These are phyloP conservation scores for Comarum palustre DNA, from an alignment of 306 rosid species.

Conservation along the genomic window DNA sequence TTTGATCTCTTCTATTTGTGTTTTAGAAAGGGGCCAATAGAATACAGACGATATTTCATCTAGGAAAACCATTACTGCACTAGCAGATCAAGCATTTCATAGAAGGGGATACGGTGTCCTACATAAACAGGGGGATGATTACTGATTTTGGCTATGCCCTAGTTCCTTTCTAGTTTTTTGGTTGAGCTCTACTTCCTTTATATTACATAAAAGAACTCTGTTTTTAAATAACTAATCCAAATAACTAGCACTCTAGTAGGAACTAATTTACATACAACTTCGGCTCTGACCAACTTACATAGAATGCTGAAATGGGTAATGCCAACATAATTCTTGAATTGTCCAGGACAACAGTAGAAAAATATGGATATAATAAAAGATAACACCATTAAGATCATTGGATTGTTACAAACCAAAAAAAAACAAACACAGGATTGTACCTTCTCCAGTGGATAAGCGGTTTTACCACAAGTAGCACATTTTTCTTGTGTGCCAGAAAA, in stretches of 20 bases:
- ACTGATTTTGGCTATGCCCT: background rate
- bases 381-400: background rate
- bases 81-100: background rate
- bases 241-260: background rate
- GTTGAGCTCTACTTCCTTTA: background rate
- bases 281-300: background rate
- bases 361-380: background rate
- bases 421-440: constrained; percentile 33
- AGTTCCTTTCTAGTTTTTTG: background rate
- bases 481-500: constrained; percentile 95
- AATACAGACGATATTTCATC: background rate
- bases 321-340: background rate
- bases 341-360: background rate
- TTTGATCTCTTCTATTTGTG: background rate
- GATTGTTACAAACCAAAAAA: background rate
- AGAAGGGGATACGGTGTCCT: background rate
- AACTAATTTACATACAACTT: background rate
- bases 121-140: background rate
- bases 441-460: constrained; percentile 94
- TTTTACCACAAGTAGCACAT: constrained; percentile 89
- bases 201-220: background rate
- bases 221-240: background rate
- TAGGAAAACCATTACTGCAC: background rate
- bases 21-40: background rate
- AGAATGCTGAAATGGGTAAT: background rate